These are phyloP conservation scores for Ascomycota sp. DNA, from an alignment of 2,329 filamentous ascomycete genomes.

Conservation along the genomic window DNA sequence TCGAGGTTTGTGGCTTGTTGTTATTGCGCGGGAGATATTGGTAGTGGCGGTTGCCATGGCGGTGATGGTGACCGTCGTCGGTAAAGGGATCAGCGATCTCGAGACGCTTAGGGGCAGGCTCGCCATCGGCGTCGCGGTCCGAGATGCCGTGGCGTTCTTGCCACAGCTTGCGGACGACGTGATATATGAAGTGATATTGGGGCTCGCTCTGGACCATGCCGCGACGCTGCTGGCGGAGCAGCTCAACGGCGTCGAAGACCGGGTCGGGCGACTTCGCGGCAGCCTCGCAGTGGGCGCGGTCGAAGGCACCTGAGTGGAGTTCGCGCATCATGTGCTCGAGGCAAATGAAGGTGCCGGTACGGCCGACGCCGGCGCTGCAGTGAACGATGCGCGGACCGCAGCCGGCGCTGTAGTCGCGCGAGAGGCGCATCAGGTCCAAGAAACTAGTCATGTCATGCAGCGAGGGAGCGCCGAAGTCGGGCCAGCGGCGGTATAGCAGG, in stretches of 20 bases:
- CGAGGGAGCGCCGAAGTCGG: slow-evolving; percentile 69
- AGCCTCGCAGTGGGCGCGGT: slow-evolving; percentile 17
- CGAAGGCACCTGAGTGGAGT: slow-evolving; percentile 52
- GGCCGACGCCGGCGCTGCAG: slow-evolving; percentile 81
- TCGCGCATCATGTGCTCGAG: slow-evolving; percentile 82
- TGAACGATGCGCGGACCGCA: slow-evolving; percentile 56
- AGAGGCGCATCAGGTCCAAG: slow-evolving; percentile 48
- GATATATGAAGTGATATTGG: slow-evolving; percentile 78
- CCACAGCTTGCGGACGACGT: slow-evolving; percentile 60
- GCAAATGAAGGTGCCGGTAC: slow-evolving; percentile 88
- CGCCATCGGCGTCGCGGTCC: slow-evolving; percentile 15
- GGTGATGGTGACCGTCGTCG: slow-evolving; percentile 6
- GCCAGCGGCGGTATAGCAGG: slow-evolving; percentile 72
- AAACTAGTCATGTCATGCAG: slow-evolving; percentile 46
- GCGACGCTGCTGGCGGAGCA: slow-evolving; percentile 67
- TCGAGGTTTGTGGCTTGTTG: too few relatives aligned
- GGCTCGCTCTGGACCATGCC: slow-evolving; percentile 85
- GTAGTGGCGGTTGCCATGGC: slow-evolving; percentile 2
- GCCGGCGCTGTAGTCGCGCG: slow-evolving; percentile 32
- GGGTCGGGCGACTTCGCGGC: slow-evolving; percentile 30
- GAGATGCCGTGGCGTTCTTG: slow-evolving; percentile 36
- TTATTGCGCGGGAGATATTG: neutral
- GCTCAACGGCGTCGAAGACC: slow-evolving; percentile 60
- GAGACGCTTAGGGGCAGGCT: slow-evolving; percentile 31
- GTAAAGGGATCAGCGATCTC: slow-evolving; percentile 26